phyloP scores from a whole-genome alignment of 2,329 filamentous ascomycete genomes.

The Chaetomium sp. region DNA sequence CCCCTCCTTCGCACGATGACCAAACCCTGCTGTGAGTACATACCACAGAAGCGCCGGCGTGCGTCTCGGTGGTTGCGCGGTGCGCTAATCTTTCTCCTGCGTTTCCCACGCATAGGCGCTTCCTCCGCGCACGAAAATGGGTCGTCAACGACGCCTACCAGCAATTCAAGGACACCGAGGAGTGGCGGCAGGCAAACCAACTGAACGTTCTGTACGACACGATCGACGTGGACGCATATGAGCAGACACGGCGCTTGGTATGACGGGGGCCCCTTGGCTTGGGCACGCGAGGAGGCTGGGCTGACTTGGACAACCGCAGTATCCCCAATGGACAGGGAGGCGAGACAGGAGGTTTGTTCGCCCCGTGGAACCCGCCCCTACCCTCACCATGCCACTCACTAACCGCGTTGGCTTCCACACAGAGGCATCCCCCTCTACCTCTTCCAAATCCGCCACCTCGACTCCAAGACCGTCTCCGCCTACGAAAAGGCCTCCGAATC shows the following conservation, averaged over 20 bases:
- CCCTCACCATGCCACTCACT: background rate
- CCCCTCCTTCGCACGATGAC: slow-evolving; percentile 69
- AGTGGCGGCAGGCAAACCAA: slow-evolving; percentile 80
- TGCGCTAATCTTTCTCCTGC: slow-evolving; percentile 3
- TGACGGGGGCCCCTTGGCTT: background rate
- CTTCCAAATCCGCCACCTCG: slow-evolving; percentile 81
- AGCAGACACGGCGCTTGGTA: slow-evolving; percentile 76
- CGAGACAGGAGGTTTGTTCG: slow-evolving; percentile 64
- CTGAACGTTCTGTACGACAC: slow-evolving; percentile 80
- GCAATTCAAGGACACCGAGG: slow-evolving; percentile 87
- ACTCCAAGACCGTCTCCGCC: slow-evolving; percentile 75
- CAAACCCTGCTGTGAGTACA: slow-evolving; percentile 67
- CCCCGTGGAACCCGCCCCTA: background rate
- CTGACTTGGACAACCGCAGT: slow-evolving; percentile 53
- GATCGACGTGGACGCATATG: slow-evolving; percentile 83
- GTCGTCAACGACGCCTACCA: slow-evolving; percentile 72
- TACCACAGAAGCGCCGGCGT: slow-evolving; percentile 22
- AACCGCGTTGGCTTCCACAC: background rate
- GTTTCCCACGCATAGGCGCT: slow-evolving; percentile 60
- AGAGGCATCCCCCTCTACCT: slow-evolving; percentile 91
- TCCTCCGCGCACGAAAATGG: slow-evolving; percentile 82
- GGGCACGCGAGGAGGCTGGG: background rate
- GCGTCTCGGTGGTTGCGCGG: slow-evolving; percentile 1
- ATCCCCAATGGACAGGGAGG: slow-evolving; percentile 93
- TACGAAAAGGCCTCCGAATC: slow-evolving; percentile 72